A percentile compares a stretch with the other conserved stretches of the same genome.
phyloP scores from a whole-genome alignment of 148 eudicot genomes.

The Arbutus unedo region DNA sequence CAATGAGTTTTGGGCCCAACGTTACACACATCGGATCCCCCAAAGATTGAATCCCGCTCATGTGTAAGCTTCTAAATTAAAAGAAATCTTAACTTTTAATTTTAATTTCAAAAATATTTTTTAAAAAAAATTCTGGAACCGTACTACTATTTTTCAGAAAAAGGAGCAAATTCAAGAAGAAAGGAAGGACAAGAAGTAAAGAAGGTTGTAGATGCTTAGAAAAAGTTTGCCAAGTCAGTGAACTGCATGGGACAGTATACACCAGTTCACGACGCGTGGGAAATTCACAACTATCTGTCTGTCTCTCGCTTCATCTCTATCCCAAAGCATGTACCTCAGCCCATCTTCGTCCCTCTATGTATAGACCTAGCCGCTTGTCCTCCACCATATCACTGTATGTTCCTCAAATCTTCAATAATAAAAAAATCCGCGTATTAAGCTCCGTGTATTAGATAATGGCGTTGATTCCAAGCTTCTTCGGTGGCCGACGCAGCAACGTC shows the following conservation, averaged over 20 bases:
- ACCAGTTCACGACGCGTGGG: neutral
- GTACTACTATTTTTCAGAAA: no score
- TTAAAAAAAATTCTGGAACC: no score
- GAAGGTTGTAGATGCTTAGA: neutral
- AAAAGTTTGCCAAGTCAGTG: neutral
- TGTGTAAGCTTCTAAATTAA: no score
- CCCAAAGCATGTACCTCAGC: neutral
- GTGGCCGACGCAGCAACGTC: neutral
- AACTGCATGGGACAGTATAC: neutral
- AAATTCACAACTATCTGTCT: neutral
- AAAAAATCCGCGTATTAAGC: neutral
- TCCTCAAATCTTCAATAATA: neutral
- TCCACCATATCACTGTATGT: neutral
- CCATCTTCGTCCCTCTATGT: neutral
- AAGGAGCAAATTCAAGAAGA: neutral
- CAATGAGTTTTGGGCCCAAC: no score
- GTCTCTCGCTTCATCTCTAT: neutral
- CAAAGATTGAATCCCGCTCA: no score
- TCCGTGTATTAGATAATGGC: neutral
- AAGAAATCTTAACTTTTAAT: no score
- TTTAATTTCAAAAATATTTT: no score
- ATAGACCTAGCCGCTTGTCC: neutral
- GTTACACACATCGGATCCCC: no score
- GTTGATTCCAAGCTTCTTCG: slow-evolving; percentile 13
- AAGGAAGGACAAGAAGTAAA: neutral